Conservation (phyloP, 2,329 filamentous ascomycete genomes). For the Hansfordia pulvinata region DNA sequence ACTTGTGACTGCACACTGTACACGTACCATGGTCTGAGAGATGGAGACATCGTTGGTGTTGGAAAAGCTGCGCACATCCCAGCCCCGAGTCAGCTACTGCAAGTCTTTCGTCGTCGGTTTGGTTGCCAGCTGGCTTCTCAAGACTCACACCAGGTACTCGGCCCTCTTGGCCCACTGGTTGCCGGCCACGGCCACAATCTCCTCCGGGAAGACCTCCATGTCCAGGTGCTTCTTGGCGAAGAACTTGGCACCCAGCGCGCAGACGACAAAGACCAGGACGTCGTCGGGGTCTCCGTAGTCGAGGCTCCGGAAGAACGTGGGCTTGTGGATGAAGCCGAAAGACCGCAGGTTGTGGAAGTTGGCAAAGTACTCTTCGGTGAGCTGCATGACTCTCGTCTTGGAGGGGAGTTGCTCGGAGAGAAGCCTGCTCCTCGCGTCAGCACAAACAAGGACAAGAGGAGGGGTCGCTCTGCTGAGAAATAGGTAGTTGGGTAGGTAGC, state of each 20-base stretch:
- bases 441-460: no score
- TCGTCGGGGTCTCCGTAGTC: slow-evolving; percentile 3
- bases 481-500: no score
- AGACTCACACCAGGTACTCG: slow-evolving; percentile 4
- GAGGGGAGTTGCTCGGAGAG: slow-evolving; percentile 3
- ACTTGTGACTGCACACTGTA: no score
- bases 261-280: slow-evolving; percentile 5
- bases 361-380: slow-evolving; percentile 9
- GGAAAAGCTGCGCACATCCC: no score
- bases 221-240: slow-evolving; percentile 2
- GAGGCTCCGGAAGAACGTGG: slow-evolving; percentile 8
- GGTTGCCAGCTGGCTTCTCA: no score
- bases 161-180: slow-evolving; percentile 7
- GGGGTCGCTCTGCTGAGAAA: no score
- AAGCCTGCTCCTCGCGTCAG: slow-evolving; percentile 6
- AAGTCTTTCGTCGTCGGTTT: no score
- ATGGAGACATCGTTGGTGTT: slow-evolving; percentile 4
- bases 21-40: slow-evolving; percentile 7
- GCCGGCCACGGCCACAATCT: slow-evolving; percentile 3
- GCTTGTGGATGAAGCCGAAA: slow-evolving; percentile 11
- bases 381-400: slow-evolving; percentile 1
- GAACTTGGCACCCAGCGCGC: slow-evolving; percentile 8
- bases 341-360: slow-evolving; percentile 9
- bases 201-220: not conserved
- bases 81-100: no score